These are phyloP conservation scores for Meripilus lineatus DNA, from an alignment of 1,284 basidiomycete genomes.

Conservation along the genomic window DNA sequence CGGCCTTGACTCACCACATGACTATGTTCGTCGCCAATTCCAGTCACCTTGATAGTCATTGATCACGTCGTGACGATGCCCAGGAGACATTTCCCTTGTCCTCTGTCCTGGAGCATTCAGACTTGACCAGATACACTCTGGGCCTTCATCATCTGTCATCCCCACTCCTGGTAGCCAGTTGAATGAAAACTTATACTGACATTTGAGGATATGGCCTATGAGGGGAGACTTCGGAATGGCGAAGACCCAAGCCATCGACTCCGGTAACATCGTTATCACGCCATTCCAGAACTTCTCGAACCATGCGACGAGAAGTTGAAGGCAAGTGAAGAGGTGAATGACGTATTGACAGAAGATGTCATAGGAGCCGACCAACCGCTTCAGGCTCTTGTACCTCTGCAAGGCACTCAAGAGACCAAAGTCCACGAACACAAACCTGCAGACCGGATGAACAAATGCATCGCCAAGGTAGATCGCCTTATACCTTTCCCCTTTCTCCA, in stretches of 20 bases:
- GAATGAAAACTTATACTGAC: constrained; percentile 16
- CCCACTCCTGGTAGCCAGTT: constrained; percentile 12
- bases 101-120: constrained; percentile 11
- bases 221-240: constrained; percentile 20
- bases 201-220: constrained; percentile 13
- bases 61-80: constrained; percentile 10
- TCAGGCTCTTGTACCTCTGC: neutral
- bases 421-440: neutral
- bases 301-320: constrained; percentile 4
- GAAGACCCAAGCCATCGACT: too few species aligned
- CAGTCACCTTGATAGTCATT: constrained; percentile 11
- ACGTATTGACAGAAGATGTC: constrained; percentile 21
- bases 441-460: neutral
- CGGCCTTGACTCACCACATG: too few species aligned
- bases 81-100: constrained; percentile 15
- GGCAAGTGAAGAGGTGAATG: constrained; percentile 10
- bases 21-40: too few species aligned
- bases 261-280: constrained; percentile 6
- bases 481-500: too few species aligned
- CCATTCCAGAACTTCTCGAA: constrained; percentile 3
- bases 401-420: neutral
- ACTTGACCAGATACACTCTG: constrained; percentile 17
- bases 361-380: constrained; percentile 18
- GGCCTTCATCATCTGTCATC: constrained; percentile 17
- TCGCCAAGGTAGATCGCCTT: neutral